Base-by-base conservation (phyloP, 306 rosid species). In the Medicago arabica region DNA sequence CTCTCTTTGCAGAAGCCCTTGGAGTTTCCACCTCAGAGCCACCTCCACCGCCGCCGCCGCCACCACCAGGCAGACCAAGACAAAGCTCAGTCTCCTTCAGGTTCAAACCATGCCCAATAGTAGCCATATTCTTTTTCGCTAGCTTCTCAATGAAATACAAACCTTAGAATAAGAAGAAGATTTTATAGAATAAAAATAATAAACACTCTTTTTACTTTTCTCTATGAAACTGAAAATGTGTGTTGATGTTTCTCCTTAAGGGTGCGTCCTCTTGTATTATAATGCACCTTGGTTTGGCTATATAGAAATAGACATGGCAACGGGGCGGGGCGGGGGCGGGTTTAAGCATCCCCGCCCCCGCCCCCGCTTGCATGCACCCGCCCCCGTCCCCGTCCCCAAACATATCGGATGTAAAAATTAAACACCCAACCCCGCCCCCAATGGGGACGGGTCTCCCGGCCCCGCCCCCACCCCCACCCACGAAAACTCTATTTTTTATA, bases 1-100 rank as follows among this genome's bases (percentile, higher is more conserved):
- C 97, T 74, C 99, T 89, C 83, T 95, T 95, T 67, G 93, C 97
- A 5, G 76, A 53, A 40, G 91, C 85, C 71, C 81, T 89, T 0
- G 84, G 84, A 17, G 92, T 91, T 72, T 89, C 96, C 39, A 67
- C 85, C 78, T 88, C 93, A 9, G 82, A 8, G 10, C 40, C 64
- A 0, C 41, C 51, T 3, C 61, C 59, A 0, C 85, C 87, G 0
- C 97, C 92, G 1, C 34, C 53, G 1, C 75, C 78, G 0, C 80
- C 87, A 0, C 87, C 88, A 0, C 99, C 97, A 1, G 99, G 99
- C 51, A 96, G 28, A 9, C 98, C 99, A 21, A 96, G 91, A 64
- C 99, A 92, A 13, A 96, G 86, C 89, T 96, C 99, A 14, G 99
- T 96, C 89, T 89, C 97, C 84, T 76, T 91, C 65, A 93, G 80